Evolutionary conservation across 176 grass and related monocot genomes (phyloP), one percentile per base, ranked within the genome.

Genomic region (Ampelocalamus luodianensis): DNA sequence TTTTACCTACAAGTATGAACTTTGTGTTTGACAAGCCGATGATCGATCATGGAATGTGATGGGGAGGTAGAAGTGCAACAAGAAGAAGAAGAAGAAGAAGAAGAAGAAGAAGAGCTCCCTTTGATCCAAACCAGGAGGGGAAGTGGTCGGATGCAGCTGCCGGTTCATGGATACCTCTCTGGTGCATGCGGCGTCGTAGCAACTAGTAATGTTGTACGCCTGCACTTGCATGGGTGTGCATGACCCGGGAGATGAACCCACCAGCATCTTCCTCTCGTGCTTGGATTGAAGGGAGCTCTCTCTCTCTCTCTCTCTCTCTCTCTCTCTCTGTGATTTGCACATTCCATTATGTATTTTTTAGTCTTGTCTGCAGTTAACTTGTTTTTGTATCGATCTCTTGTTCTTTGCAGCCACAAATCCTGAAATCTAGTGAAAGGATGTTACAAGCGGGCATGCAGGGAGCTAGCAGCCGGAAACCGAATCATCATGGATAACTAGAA

Each of bases 281-380:
- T 95, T 95, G 93, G 91, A 95, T 93, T 95, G 93, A 95, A 95
- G 93, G 93, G 93, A 93, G 90, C 90, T 95, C 93, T 74, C 87
- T 75, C 50, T 82, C 32, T 49, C 61, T 85, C 71, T 63, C 53
- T 67, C 45, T 85, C 18, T 82, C 70, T 88, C 72, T 66, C 27
- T 50, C 70, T 59, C 32, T 61, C 10, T 46, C 36, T 55, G 5
- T 60, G 8, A 12, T 74, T n/a, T 43, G 3, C 16, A 56, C n/a
- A 68, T 58, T 17, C 5, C 10, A 20, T 10, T 82, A 40, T 18
- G 20, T 15, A 7, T 42, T 42, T 56, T 15, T 34, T 3, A 10
- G 14, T 56, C 10, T 17, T 12, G 22, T 72, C 60, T 69, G 17
- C 44, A 63, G 29, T 7, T 38, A 37, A 70, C 4, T 58, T 74